Evolutionary conservation across 2,329 filamentous ascomycete genomes (phyloP).

Genomic region (Parafenestella ontariensis): DNA sequence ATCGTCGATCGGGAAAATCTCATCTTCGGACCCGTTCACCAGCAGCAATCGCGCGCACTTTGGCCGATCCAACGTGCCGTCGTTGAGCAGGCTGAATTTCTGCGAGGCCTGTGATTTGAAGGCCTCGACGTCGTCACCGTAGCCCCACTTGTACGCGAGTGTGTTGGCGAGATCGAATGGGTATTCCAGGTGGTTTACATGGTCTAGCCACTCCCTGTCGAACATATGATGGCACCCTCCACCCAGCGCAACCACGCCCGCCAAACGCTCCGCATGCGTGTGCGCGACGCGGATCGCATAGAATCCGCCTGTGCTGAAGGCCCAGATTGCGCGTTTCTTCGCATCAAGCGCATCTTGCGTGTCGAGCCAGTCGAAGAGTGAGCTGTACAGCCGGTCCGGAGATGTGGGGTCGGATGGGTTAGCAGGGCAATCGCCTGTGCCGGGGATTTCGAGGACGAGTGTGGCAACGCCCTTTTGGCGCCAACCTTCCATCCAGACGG

Average conservation of each 20-base stretch:
- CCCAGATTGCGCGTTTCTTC: slow-evolving; percentile 60
- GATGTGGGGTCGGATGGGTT: slow-evolving; percentile 53
- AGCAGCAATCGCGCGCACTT: slow-evolving; percentile 59
- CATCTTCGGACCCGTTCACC: slow-evolving; percentile 65
- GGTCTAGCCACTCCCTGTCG: slow-evolving; percentile 60
- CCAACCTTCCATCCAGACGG: slow-evolving; percentile 60
- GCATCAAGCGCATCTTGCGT: slow-evolving; percentile 57
- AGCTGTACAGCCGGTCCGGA: slow-evolving; percentile 62
- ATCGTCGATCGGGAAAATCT: slow-evolving; percentile 69
- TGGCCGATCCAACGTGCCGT: slow-evolving; percentile 61
- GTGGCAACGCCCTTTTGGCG: slow-evolving; percentile 58
- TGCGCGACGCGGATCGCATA: slow-evolving; percentile 65
- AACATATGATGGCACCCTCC: slow-evolving; percentile 66
- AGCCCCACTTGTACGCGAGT: slow-evolving; percentile 58
- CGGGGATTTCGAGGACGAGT: slow-evolving; percentile 63
- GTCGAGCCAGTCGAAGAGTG: slow-evolving; percentile 62
- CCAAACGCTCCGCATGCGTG: slow-evolving; percentile 61
- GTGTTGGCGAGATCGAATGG: slow-evolving; percentile 64
- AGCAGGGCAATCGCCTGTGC: slow-evolving; percentile 64
- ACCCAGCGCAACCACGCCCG: slow-evolving; percentile 61
- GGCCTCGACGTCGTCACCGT: slow-evolving; percentile 42
- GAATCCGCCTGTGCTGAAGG: slow-evolving; percentile 65
- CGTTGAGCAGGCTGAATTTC: slow-evolving; percentile 63
- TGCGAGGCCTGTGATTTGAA: slow-evolving; percentile 58
- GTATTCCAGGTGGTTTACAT: slow-evolving; percentile 65